Percentiles rank a stretch among this genome's conserved stretches.
Conservation (phyloP, 176 grass and related monocot species). For the Oryza nivara region DNA sequence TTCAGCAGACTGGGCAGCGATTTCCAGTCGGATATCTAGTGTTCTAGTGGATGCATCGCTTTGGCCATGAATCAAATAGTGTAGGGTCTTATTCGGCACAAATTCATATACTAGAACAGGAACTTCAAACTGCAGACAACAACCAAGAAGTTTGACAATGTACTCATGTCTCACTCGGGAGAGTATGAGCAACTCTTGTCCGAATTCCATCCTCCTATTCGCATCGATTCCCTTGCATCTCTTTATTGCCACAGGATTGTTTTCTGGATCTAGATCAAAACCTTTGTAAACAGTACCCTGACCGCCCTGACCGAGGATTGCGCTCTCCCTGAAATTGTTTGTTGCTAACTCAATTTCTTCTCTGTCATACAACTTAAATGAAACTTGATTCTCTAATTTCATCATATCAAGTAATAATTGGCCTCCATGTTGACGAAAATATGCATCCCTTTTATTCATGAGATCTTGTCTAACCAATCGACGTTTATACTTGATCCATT, state of each 20-base stretch:
- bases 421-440: conserved; percentile 16
- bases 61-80: neutral
- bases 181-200: conserved; percentile 44
- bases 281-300: conserved; percentile 41
- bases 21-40: conserved; percentile 1
- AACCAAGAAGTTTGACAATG: conserved; percentile 47
- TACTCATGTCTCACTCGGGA: conserved; percentile 29
- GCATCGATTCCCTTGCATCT: conserved; percentile 36
- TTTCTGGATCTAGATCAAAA: neutral
- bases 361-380: neutral
- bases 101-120: neutral
- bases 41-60: neutral
- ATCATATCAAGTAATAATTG: conserved; percentile 29
- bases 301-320: conserved; percentile 17
- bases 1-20: conserved; percentile 1
- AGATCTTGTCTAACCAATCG: neutral
- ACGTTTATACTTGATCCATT: conserved; percentile 6
- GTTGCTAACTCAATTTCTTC: conserved; percentile 19
- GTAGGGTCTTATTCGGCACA: neutral
- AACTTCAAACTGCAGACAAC: conserved; percentile 36
- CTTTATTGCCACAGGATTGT: conserved; percentile 28
- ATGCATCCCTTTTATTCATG: conserved; percentile 4
- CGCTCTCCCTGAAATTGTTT: neutral
- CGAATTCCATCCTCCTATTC: conserved; percentile 28
- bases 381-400: conserved; percentile 4